Evolutionary conservation across 495 filamentous ascomycete species (phyloP).

Genomic region (Pyrenopolyporus hunteri): DNA sequence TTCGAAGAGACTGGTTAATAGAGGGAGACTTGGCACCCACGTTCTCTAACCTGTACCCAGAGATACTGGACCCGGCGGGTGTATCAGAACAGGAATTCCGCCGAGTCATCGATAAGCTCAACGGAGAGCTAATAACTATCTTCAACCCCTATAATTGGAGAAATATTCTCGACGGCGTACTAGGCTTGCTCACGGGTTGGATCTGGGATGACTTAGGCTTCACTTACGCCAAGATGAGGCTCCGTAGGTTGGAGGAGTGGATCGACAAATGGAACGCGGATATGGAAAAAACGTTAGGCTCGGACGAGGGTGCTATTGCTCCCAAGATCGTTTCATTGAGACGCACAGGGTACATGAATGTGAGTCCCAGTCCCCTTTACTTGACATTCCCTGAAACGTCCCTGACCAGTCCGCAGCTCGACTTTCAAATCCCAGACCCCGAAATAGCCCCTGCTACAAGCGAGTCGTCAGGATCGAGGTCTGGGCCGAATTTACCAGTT

Average conservation of each 20-base stretch:
- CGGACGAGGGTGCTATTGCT: slow-evolving; percentile 58
- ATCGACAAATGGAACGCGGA: slow-evolving; percentile 81
- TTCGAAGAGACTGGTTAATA: slow-evolving; percentile 88
- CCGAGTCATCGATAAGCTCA: slow-evolving; percentile 75
- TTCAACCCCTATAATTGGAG: slow-evolving; percentile 74
- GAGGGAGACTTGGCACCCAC: slow-evolving; percentile 90
- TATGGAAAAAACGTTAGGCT: slow-evolving; percentile 58
- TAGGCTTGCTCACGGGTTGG: slow-evolving; percentile 87
- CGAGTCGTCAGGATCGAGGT: slow-evolving; percentile 37
- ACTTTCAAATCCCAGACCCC: slow-evolving; percentile 85
- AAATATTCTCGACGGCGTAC: slow-evolving; percentile 75
- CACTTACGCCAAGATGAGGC: slow-evolving; percentile 69
- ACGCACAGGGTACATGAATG: slow-evolving; percentile 86
- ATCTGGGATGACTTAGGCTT: slow-evolving; percentile 89
- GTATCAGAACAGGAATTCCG: slow-evolving; percentile 83
- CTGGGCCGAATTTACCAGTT: slow-evolving; percentile 26
- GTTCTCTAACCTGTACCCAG: slow-evolving; percentile 92
- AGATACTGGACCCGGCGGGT: slow-evolving; percentile 85
- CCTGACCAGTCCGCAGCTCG: slow-evolving; percentile 57
- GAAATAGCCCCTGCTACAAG: slow-evolving; percentile 58
- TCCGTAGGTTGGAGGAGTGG: slow-evolving; percentile 72
- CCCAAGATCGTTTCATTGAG: slow-evolving; percentile 78
- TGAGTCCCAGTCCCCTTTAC: slow-evolving; percentile 46
- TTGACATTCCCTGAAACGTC: not conserved
- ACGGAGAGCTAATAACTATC: slow-evolving; percentile 69